Conservation (phyloP, 192 early-diverging fungal genomes). For the Entomortierella lignicola region DNA sequence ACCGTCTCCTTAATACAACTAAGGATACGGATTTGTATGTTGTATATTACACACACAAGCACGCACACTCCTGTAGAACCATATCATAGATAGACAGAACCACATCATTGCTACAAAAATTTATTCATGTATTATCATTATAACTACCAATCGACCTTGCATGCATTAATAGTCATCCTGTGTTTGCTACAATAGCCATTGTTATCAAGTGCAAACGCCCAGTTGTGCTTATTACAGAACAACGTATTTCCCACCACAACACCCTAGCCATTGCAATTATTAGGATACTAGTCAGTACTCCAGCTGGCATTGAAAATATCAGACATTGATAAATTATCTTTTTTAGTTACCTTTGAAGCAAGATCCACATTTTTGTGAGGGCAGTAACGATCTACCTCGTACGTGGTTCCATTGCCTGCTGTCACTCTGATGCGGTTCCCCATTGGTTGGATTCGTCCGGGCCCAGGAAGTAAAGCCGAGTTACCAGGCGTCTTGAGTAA, state of each 20-base stretch:
- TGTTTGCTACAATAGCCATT: constrained; percentile 53
- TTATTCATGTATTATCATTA: background rate
- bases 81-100: too few species aligned
- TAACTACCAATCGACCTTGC: constrained; percentile 58
- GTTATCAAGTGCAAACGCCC: constrained; percentile 53
- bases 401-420: constrained; percentile 56
- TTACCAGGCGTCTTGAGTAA: constrained; percentile 28
- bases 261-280: constrained; percentile 43
- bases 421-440: constrained; percentile 60
- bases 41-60: too few species aligned
- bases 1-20: background rate
- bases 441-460: constrained; percentile 42
- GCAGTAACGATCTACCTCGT: constrained; percentile 67
- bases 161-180: constrained; percentile 55
- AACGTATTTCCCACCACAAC: constrained; percentile 63
- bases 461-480: constrained; percentile 19
- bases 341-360: constrained; percentile 42
- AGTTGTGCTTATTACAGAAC: constrained; percentile 64
- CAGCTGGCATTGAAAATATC: background rate
- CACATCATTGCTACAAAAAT: background rate
- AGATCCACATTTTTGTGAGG: constrained; percentile 63
- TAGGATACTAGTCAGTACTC: background rate
- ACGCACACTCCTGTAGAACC: too few species aligned
- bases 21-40: too few species aligned
- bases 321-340: background rate